A percentile compares a stretch with the other conserved stretches of the same genome.
These are phyloP conservation scores for Murraya koenigii DNA, from an alignment of 345 rosid species.

Conservation along the genomic window DNA sequence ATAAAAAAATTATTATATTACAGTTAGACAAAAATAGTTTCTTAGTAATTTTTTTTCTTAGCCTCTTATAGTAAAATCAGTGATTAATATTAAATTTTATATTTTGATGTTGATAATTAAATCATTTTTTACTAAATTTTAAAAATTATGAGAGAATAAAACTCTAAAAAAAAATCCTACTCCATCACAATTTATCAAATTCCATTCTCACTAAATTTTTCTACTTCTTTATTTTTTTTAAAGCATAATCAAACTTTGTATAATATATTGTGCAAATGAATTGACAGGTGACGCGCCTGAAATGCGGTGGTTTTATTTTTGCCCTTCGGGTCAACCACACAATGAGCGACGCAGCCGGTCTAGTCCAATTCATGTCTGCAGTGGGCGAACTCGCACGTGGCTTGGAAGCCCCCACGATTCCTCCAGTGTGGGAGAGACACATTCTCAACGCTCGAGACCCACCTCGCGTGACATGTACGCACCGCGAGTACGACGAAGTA, in stretches of 20 bases:
- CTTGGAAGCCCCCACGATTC: constrained; percentile 25
- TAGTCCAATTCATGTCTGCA: constrained; percentile 39
- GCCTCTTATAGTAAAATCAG: no score
- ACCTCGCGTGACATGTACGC: constrained; percentile 37
- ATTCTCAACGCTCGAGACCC: constrained; percentile 31
- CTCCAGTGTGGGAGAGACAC: constrained; percentile 50
- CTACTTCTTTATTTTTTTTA: background rate
- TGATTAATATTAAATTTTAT: no score
- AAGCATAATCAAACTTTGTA: background rate
- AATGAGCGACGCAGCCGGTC: constrained; percentile 45
- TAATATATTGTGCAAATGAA: background rate
- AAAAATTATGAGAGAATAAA: no score
- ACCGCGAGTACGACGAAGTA: constrained; percentile 47
- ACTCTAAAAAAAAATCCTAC: no score
- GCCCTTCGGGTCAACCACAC: constrained; percentile 49
- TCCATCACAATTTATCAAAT: no score
- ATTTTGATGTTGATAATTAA: no score
- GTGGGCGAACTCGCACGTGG: constrained; percentile 50
- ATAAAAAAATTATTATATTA: no score
- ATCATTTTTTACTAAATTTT: no score
- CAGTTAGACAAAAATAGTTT: no score
- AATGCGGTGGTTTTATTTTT: constrained; percentile 45
- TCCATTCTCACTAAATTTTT: no score
- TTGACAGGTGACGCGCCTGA: constrained; percentile 42
- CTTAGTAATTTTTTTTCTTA: no score